Evolutionary conservation across 805 yeast species (phyloP).

Genomic region (Sporopachydermia lactativora): DNA sequence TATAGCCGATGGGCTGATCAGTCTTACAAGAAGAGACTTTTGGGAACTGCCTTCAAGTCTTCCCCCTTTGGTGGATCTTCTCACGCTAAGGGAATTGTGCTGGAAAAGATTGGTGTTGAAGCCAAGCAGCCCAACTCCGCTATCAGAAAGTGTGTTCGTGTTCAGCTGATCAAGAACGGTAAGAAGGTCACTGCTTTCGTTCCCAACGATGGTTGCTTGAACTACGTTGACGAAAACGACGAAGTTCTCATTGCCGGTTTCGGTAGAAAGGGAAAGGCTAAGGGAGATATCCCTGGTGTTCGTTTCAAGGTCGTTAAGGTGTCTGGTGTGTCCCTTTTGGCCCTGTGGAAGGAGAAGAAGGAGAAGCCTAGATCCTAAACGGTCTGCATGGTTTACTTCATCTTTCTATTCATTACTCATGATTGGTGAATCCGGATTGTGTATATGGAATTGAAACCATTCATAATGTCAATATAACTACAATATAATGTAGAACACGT

Average conservation of each 20-base stretch:
- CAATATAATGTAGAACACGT: too few relatives aligned
- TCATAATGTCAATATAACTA: constrained; percentile 3
- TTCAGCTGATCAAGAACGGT: constrained; percentile 99
- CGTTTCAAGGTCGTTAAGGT: constrained; percentile 99
- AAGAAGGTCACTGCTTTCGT: constrained; percentile 99
- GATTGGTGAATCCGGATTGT: not conserved
- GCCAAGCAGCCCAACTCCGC: constrained; percentile 99
- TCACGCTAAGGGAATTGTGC: constrained; percentile 99
- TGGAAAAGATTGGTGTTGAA: constrained; percentile 99
- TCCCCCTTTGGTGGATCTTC: constrained; percentile 99
- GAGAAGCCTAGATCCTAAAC: constrained; percentile 99
- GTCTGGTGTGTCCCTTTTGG: constrained; percentile 98
- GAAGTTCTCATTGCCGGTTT: constrained; percentile 99
- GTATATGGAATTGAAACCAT: not conserved
- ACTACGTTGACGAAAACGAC: constrained; percentile 99
- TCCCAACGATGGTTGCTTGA: constrained; percentile 99
- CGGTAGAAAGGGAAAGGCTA: constrained; percentile 99
- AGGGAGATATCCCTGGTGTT: constrained; percentile 99
- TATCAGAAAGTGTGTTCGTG: constrained; percentile 99
- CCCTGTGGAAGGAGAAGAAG: constrained; percentile 99
- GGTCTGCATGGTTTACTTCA: constrained; percentile 6
- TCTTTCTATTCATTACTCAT: not conserved
- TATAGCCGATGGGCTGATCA: constrained; percentile 96
- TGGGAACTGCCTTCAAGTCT: constrained; percentile 99
- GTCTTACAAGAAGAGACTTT: constrained; percentile 94